A percentile compares a stretch with the other conserved stretches of the same genome.
Conservation (phyloP, 164 flowering plant genomes). For the Stephania japonica region DNA sequence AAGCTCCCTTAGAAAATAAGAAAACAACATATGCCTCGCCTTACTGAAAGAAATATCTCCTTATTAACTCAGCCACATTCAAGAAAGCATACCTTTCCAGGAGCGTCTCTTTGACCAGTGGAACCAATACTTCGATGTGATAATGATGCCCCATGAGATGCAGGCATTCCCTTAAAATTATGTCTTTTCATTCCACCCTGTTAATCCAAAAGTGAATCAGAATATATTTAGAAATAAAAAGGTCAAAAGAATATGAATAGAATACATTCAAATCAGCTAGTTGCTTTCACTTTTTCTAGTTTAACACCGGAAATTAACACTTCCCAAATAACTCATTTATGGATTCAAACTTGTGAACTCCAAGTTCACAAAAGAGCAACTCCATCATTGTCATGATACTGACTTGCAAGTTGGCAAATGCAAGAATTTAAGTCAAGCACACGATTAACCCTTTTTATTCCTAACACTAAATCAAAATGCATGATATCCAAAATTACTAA, state of each 20-base stretch:
- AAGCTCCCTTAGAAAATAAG: background rate
- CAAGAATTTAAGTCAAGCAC: background rate
- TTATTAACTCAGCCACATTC: background rate
- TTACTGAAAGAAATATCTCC: background rate
- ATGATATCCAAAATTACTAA: background rate
- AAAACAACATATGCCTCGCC: background rate
- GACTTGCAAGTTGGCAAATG: background rate
- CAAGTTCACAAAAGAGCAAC: no score
- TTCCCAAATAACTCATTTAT: no score
- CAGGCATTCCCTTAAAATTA: conserved; percentile 65
- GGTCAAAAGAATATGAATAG: background rate
- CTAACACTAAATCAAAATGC: background rate
- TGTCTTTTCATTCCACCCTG: conserved; percentile 95
- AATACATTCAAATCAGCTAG: background rate
- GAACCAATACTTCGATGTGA: conserved; percentile 88
- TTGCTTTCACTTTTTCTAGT: background rate
- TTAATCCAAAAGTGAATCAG: background rate
- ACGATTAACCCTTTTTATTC: background rate
- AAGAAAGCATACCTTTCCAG: conserved; percentile 61
- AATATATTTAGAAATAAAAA: background rate
- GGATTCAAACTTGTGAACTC: no score
- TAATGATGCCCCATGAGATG: conserved; percentile 85
- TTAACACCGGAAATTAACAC: background rate
- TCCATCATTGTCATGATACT: background rate
- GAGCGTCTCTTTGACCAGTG: conserved; percentile 92